Conservation (phyloP, 306 rosid genomes). For the barrel medic (Medicago truncatula) region MtrunA17r5.0-ANR NC_053043.1:31882001-31882500, state of each 20-base stretch:
- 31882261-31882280: slow-evolving; percentile 13
- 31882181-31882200: slow-evolving; percentile 39
- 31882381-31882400: slow-evolving; percentile 30
- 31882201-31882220: slow-evolving; percentile 12
- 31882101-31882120: neutral
- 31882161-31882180: slow-evolving; percentile 27
- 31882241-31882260: slow-evolving; percentile 25
- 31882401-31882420: slow-evolving; percentile 34
- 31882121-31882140: slow-evolving; percentile 2
- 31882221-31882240: slow-evolving; percentile 13
- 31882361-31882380: slow-evolving; percentile 18
- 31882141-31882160: slow-evolving; percentile 27
- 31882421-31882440: slow-evolving; percentile 18
- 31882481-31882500: slow-evolving; percentile 19
- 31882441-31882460: slow-evolving; percentile 16
- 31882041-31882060: neutral
- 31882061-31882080: neutral
- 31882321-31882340: slow-evolving; percentile 43
- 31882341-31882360: slow-evolving; percentile 12
- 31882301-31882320: slow-evolving; percentile 34
- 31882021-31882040: no score
- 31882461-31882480: slow-evolving; percentile 3
- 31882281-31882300: slow-evolving; percentile 35
- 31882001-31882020: no score
- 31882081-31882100: neutral